phyloP scores from a whole-genome alignment of 2,329 filamentous ascomycete species.

The Colletotrichum costaricense region DNA sequence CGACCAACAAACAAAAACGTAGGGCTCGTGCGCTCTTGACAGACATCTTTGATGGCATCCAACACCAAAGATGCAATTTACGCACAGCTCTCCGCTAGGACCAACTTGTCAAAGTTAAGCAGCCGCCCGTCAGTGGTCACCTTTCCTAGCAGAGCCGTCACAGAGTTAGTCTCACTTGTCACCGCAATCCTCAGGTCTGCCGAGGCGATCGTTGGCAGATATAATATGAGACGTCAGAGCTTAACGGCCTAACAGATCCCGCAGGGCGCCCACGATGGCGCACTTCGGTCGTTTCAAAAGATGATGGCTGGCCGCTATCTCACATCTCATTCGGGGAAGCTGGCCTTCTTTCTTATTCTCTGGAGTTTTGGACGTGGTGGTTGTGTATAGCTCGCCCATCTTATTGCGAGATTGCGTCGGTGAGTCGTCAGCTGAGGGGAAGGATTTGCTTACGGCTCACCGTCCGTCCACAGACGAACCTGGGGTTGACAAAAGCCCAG shows the following conservation, averaged over 20 bases:
- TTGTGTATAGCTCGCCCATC: background rate
- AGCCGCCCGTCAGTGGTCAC: background rate
- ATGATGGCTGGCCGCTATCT: background rate
- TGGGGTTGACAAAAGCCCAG: too few relatives aligned
- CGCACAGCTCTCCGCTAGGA: background rate
- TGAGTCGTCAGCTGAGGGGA: background rate
- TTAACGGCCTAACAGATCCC: conserved; percentile 16
- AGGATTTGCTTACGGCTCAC: background rate
- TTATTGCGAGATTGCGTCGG: background rate
- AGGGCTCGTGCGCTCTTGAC: background rate
- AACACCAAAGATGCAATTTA: background rate
- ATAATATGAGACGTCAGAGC: conserved; percentile 2
- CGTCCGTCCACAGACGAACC: background rate
- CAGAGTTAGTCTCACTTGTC: background rate
- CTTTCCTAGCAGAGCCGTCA: background rate
- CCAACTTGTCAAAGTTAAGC: background rate
- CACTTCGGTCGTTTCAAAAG: conserved; percentile 18
- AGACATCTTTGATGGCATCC: background rate
- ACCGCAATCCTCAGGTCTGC: background rate
- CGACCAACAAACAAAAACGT: too few relatives aligned
- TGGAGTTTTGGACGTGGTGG: background rate
- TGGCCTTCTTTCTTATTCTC: background rate
- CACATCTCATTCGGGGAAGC: background rate
- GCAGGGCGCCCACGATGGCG: background rate
- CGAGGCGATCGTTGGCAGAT: background rate